Percentiles rank a stretch among this genome's conserved stretches.
Evolutionary conservation across 495 filamentous ascomycete genomes (phyloP).

Genomic region (Clavariopsis aquatica): DNA sequence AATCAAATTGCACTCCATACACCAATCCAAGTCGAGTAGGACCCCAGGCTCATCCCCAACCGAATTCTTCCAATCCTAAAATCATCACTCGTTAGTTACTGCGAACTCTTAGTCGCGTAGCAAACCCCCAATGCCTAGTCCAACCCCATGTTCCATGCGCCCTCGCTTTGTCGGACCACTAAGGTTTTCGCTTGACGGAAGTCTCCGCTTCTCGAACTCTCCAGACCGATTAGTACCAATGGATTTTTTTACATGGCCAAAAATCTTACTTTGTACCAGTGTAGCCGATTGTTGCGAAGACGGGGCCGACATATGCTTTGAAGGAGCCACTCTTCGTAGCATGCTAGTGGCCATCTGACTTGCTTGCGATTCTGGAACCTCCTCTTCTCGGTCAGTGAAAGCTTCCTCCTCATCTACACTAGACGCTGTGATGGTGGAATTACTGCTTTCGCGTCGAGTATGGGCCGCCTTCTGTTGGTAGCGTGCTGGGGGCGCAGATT

Average conservation of each 20-base stretch:
- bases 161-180: constrained; percentile 39
- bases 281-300: constrained; percentile 18
- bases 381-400: constrained; percentile 51
- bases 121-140: constrained; percentile 44
- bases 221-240: constrained; percentile 26
- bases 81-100: constrained; percentile 18
- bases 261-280: constrained; percentile 43
- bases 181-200: constrained; percentile 26
- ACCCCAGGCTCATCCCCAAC: neutral
- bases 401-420: constrained; percentile 55
- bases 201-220: constrained; percentile 37
- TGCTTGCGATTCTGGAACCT: constrained; percentile 56
- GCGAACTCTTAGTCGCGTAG: constrained; percentile 24
- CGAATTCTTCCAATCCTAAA: neutral
- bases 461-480: constrained; percentile 40
- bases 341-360: constrained; percentile 55
- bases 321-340: constrained; percentile 46
- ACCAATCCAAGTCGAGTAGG: neutral
- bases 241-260: constrained; percentile 44
- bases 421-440: constrained; percentile 86
- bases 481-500: constrained; percentile 59
- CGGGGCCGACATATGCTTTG: constrained; percentile 27
- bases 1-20: neutral
- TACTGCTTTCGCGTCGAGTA: constrained; percentile 63
- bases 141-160: constrained; percentile 38